These are phyloP conservation scores for Alectoria sarmentosa DNA, from an alignment of 495 filamentous ascomycete genomes.

Conservation along the genomic window DNA sequence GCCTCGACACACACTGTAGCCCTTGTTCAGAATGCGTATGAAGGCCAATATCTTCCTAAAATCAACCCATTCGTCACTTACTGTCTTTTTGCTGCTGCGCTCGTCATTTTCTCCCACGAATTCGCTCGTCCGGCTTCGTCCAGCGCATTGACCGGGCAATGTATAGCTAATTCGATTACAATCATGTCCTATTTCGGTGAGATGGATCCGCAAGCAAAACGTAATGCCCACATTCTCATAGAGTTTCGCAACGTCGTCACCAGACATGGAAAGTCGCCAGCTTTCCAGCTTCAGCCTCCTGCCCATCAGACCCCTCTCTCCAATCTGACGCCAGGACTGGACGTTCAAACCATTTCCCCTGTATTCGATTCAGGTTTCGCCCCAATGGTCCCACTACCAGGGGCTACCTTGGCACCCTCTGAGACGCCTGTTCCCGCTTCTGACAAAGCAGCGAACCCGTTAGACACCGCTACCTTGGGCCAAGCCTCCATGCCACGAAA, in stretches of 20 bases:
- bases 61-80: constrained; percentile 66
- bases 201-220: constrained; percentile 56
- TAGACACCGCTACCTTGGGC: constrained; percentile 17
- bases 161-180: constrained; percentile 50
- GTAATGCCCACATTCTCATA: constrained; percentile 56
- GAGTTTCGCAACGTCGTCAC: constrained; percentile 51
- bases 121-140: constrained; percentile 54
- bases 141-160: constrained; percentile 46
- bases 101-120: constrained; percentile 62
- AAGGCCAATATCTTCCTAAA: constrained; percentile 54
- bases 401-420: constrained; percentile 23
- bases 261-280: constrained; percentile 38
- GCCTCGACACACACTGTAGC: constrained; percentile 62
- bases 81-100: constrained; percentile 64
- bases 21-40: constrained; percentile 50
- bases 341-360: constrained; percentile 13
- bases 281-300: constrained; percentile 34
- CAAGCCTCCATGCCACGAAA: constrained; percentile 33
- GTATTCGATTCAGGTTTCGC: constrained; percentile 18
- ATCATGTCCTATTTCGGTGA: constrained; percentile 57
- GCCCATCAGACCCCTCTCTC: not conserved
- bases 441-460: not conserved
- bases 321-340: not conserved
- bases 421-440: constrained; percentile 18
- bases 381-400: constrained; percentile 25